Evolutionary conservation across 495 filamentous ascomycete genomes (phyloP), one percentile per base, ranked within the genome.

Genomic region (Penicillium herquei): DNA sequence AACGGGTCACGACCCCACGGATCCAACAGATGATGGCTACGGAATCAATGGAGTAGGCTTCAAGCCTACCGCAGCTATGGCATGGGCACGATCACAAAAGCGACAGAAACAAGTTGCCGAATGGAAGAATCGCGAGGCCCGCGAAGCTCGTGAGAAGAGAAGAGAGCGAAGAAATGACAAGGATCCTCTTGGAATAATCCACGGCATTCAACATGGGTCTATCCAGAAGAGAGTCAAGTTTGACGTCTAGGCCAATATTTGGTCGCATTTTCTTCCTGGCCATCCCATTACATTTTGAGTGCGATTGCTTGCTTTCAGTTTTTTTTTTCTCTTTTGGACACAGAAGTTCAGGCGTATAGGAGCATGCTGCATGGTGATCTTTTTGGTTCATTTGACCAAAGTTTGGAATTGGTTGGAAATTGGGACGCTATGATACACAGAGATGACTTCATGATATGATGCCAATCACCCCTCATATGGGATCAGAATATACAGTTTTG

Each of bases 41-140:
- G 88, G 88, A 37, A 89, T 91, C 58, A 90, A 95, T 69, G 93
- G 93, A 12, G 87, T 98, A 63, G 93, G 92, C 1, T 97, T 96
- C 71, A 87, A 84, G 58, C 93, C 93, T 0, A 97, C 91, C 8
- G 81, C 92, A 14, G 88, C 88, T 33, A 84, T 92, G 32, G 92
- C 91, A 1, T 86, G 89, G 68, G 84, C 84, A 26, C 78, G 93
- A 52, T 78, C 82, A 7, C 83, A 91, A 67, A 88, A 84, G 67
- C 79, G 92, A 55, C 81, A 84, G 62, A 85, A 88, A 70, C 93
- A 98, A 71, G 78, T 98, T 43, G 81, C 83, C 46, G 90, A 96
- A 46, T 98, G 93, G 79, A 85, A 82, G 64, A 85, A 79, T 52
- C 79, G 93, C 3, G 92, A 96, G 69, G 87, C 89, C 55, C 78